Evolutionary conservation across 73 alveolate genomes (phyloP), one percentile per base, ranked within the genome.

Genomic region (Uronychia setigera): DNA sequence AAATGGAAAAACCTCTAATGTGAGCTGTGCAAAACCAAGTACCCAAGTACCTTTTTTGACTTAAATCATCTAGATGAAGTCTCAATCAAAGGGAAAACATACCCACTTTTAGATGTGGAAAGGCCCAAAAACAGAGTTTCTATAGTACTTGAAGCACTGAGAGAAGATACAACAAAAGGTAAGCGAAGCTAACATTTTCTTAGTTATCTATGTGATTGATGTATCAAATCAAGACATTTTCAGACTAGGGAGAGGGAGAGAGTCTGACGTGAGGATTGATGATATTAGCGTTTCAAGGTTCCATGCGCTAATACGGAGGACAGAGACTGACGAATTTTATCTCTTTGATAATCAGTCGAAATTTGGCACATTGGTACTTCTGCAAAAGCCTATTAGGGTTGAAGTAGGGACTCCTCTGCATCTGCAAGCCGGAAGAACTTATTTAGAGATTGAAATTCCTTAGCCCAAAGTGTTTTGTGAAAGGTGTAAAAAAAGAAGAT

Each of bases 261-360:
- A 91, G 26, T 86, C 91, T 0, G 95, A 93, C 77, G 74, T 93
- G 28, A 75, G 93, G 29, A 33, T 93, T 34, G 85, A 92, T 86
- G 97, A 93, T 74, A 93, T 93, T 59, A 87, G 93, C 32, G 97
- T 93, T 31, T 90, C 95, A 59, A 80, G 97, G 59, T 57, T 82
- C 33, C 97, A 93, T 82, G 85, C 90, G 9, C 26, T 76, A 1
- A 83, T 83, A 1, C 5, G 58, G 26, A 33, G 25, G 31, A 76
- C 13, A n/a, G 26, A 11, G 5, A 26, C 27, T 74, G 79, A 74
- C 5, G 90, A 58, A 1, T 83, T 83, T 33, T 76, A 27, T 29
- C 46, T 83, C 57, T 26, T 13, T 1, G 90, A 83, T 76, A 76
- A 76, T 34, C 30, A 26, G 35, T 76, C 85, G 46, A 83, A 83